A percentile compares a stretch with the other conserved stretches of the same genome.
phyloP scores from a whole-genome alignment of 805 yeast species.

The Saitoella complicata region DNA sequence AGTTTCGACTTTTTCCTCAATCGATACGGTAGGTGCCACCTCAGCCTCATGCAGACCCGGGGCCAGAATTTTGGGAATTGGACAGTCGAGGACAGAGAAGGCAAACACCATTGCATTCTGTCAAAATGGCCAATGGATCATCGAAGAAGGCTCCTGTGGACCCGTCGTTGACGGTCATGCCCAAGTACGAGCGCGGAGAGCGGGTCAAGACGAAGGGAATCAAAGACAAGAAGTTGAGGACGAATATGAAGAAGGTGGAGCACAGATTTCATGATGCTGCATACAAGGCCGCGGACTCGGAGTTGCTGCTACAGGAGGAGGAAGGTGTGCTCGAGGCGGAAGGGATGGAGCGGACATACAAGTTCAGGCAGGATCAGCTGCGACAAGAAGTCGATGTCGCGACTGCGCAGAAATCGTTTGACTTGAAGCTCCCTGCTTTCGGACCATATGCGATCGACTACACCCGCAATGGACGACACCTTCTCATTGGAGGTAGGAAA shows the following conservation, averaged over 20 bases:
- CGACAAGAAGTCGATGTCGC: constrained; percentile 55
- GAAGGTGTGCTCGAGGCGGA: constrained; percentile 84
- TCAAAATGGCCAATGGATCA: too few species aligned
- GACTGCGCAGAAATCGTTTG: constrained; percentile 59
- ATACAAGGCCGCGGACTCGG: constrained; percentile 73
- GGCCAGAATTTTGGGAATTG: too few species aligned
- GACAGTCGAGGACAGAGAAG: too few species aligned
- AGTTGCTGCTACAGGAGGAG: constrained; percentile 67
- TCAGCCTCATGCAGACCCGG: too few species aligned
- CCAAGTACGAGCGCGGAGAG: constrained; percentile 12
- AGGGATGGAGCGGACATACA: constrained; percentile 83
- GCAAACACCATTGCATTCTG: too few species aligned
- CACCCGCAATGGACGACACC: constrained; percentile 72
- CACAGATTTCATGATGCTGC: constrained; percentile 61
- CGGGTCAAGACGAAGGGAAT: constrained; percentile 19
- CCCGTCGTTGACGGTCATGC: constrained; percentile 5
- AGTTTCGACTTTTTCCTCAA: too few species aligned
- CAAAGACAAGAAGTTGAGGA: constrained; percentile 45
- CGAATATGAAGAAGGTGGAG: constrained; percentile 53
- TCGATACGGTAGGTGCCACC: too few species aligned
- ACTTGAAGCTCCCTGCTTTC: constrained; percentile 52
- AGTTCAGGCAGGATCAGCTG: constrained; percentile 69
- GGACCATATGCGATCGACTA: constrained; percentile 81
- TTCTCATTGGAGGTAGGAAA: constrained; percentile 71
- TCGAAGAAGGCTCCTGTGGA: not conserved